phyloP scores from a whole-genome alignment of 176 grass and related monocot species.

The Aegilops speltoides region DNA sequence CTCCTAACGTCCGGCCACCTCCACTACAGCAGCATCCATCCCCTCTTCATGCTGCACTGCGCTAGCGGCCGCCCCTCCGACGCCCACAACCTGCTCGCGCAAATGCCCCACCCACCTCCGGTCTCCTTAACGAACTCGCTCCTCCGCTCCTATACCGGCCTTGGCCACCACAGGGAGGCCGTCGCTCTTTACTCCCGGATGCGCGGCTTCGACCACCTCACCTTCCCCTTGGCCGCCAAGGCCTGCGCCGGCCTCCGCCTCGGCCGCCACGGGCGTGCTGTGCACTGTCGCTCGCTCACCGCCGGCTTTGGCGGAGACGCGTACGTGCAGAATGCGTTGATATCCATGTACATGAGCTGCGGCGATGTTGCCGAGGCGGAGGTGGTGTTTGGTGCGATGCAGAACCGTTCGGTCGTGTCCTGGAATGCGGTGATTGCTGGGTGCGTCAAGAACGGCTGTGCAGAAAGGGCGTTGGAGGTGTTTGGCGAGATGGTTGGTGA shows the following conservation, averaged over 20 bases:
- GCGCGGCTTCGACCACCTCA: constrained; percentile 59
- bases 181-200: constrained; percentile 48
- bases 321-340: constrained; percentile 62
- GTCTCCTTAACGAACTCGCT: constrained; percentile 47
- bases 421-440: constrained; percentile 68
- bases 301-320: constrained; percentile 47
- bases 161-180: constrained; percentile 34
- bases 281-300: constrained; percentile 48
- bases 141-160: constrained; percentile 47
- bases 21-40: not conserved
- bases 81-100: constrained; percentile 53
- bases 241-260: constrained; percentile 48
- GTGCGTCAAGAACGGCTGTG: constrained; percentile 36
- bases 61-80: constrained; percentile 16
- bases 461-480: constrained; percentile 42
- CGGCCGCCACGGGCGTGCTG: constrained; percentile 6
- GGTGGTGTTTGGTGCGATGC: constrained; percentile 43
- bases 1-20: constrained; percentile 51
- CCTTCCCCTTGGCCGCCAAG: constrained; percentile 67
- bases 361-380: constrained; percentile 31
- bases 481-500: constrained; percentile 42
- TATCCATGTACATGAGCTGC: constrained; percentile 65
- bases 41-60: constrained; percentile 17
- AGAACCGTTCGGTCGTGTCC: constrained; percentile 35
- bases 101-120: constrained; percentile 25